Conservation (phyloP, 2,329 filamentous ascomycete genomes). For the Penicillium paneum region DNA sequence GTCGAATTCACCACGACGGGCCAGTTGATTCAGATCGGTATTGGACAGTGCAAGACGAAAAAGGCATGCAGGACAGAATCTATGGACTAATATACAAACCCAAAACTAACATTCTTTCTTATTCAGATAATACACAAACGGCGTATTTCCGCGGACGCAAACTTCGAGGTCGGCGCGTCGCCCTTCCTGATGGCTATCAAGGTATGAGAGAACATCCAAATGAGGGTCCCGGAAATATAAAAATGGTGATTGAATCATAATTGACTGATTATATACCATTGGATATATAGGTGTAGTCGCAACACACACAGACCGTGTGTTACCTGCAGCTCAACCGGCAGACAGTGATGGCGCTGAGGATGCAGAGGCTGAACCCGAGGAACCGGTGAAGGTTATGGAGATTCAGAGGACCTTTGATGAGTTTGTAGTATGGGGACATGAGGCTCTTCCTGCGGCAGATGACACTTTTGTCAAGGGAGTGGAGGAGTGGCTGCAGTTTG, state of each 20-base stretch:
- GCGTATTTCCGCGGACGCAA: slow-evolving; percentile 78
- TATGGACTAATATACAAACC: neutral
- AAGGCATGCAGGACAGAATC: slow-evolving; percentile 32
- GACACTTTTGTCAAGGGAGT: slow-evolving; percentile 73
- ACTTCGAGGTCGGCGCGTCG: slow-evolving; percentile 64
- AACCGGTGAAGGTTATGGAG: slow-evolving; percentile 58
- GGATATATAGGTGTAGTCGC: slow-evolving; percentile 55
- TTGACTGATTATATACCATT: neutral
- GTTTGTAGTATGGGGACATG: slow-evolving; percentile 81
- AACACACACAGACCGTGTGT: slow-evolving; percentile 44
- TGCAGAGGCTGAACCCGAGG: slow-evolving; percentile 44
- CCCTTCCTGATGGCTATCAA: slow-evolving; percentile 68
- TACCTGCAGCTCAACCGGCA: slow-evolving; percentile 27
- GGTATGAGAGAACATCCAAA: slow-evolving; percentile 35
- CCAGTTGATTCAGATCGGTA: slow-evolving; percentile 63
- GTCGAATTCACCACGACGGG: slow-evolving; percentile 75
- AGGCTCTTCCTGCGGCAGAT: slow-evolving; percentile 58
- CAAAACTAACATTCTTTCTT: neutral
- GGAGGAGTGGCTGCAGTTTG: slow-evolving; percentile 75
- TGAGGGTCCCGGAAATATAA: neutral
- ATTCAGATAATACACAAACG: slow-evolving; percentile 41
- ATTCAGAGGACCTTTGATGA: slow-evolving; percentile 68
- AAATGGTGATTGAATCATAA: neutral
- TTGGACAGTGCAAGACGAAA: slow-evolving; percentile 57
- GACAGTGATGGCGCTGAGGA: slow-evolving; percentile 46